Base-by-base conservation (phyloP, 495 filamentous ascomycete genomes). In the Lasiosphaeris hirsuta region DNA sequence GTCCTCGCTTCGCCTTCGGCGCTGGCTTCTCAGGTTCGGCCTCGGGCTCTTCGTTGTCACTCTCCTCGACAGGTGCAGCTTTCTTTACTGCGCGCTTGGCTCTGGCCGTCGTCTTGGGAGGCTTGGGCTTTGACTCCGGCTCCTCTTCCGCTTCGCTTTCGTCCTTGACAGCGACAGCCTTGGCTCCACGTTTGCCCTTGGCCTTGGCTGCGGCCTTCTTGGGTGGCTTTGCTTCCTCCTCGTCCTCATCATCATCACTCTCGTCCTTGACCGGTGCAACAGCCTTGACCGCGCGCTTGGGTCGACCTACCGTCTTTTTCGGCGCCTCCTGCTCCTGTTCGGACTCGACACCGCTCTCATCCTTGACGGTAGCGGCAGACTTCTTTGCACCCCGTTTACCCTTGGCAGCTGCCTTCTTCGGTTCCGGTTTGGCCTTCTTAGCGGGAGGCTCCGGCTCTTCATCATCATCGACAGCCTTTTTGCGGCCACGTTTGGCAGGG, bases 401-500 rank as follows among this genome's bases (percentile, higher is more conserved):
- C 23, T 60, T 61, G 10, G n/a, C 42, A 43, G 15, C n/a, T 14
- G 52, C 18, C 51, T 54, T 55, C 36, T 56, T 41, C 13, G 17
- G 49, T 15, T 38, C n/a, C 15, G 13, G 61, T n/a, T 56, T 63
- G 50, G 56, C 51, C 39, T 54, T 60, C 58, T 67, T 69, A 0
- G 60, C 55, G 18, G 58, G 61, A 33, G 62, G 64, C 36, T 68
- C 58, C 11, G 38, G 53, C 30, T 69, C 65, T 9, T 61, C 59
- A 15, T 68, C 71, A 9, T 72, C 68, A 13, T 54, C 39, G 18
- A 40, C 52, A 33, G 50, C 54, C 52, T 69, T 70, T 64, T 75
- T 77, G 54, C 72, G 72, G 35, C 66, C 59, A 39, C 72, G 66
- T 55, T 76, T 74, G 30, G 56, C 61, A n/a, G 60, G 52, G 15